Percentiles rank a stretch among this genome's conserved stretches.
Conservation (phyloP, 1,139 yeast genomes). For the Pichia inconspicua region DNA sequence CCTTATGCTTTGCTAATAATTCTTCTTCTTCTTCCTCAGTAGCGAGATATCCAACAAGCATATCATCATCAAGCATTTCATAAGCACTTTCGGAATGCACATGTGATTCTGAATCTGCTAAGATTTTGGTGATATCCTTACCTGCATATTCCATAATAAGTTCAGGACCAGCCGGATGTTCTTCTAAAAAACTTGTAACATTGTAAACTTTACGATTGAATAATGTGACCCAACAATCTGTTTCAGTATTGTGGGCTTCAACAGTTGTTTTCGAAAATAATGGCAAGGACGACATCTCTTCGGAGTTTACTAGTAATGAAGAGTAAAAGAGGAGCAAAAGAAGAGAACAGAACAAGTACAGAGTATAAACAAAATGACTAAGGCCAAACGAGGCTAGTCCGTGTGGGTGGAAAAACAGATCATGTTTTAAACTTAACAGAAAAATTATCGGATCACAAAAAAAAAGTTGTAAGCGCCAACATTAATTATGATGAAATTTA, state of each 20-base stretch:
- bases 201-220: slow-evolving; percentile 73
- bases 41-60: slow-evolving; percentile 55
- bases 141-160: slow-evolving; percentile 73
- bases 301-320: neutral
- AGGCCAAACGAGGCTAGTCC: too few species aligned
- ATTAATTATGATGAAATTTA: too few species aligned
- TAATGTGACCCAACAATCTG: slow-evolving; percentile 74
- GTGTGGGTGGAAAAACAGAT: too few species aligned
- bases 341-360: neutral
- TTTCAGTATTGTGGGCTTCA: slow-evolving; percentile 39
- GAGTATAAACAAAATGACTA: neutral
- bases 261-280: slow-evolving; percentile 38
- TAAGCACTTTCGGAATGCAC: slow-evolving; percentile 81
- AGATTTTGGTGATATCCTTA: slow-evolving; percentile 67
- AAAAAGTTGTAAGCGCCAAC: too few species aligned
- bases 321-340: neutral
- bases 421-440: too few species aligned
- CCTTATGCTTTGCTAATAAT: slow-evolving; percentile 31
- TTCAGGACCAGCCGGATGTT: slow-evolving; percentile 86
- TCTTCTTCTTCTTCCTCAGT: slow-evolving; percentile 53
- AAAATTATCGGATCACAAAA: neutral
- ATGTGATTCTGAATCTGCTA: slow-evolving; percentile 65
- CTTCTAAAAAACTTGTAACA: slow-evolving; percentile 68
- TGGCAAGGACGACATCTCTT: slow-evolving; percentile 28
- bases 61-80: slow-evolving; percentile 78